Percentiles rank a stretch among this genome's conserved stretches.
Conservation (phyloP, 768 basidiomycete genomes). For the Hygrocybe coccinea region DNA sequence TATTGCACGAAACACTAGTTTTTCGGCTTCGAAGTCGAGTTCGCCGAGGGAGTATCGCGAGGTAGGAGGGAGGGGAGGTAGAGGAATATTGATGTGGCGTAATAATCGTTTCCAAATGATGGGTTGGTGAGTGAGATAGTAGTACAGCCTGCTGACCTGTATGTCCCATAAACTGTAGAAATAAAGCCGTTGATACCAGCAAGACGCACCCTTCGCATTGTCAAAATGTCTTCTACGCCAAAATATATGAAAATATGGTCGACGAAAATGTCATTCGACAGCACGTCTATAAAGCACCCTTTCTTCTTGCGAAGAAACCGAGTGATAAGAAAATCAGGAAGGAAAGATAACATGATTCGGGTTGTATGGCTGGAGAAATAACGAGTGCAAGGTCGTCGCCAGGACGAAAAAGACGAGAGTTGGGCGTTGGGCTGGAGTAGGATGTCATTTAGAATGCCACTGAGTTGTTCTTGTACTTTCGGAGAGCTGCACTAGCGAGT, state of each 20-base stretch:
- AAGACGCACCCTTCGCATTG: conserved; percentile 39
- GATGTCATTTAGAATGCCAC: neutral
- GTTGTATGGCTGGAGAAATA: neutral
- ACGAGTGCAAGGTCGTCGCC: neutral
- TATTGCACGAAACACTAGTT: conserved; percentile 54
- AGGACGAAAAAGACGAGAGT: neutral
- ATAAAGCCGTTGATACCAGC: neutral
- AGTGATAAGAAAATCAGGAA: conserved; percentile 21
- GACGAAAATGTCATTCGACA: conserved; percentile 39
- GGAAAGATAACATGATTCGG: conserved; percentile 8
- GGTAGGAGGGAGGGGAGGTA: conserved; percentile 59
- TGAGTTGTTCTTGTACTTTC: neutral
- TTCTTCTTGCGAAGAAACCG: conserved; percentile 13
- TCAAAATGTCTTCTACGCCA: conserved; percentile 43
- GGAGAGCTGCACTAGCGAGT: neutral
- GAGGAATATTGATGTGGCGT: conserved; percentile 46
- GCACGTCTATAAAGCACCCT: conserved; percentile 25
- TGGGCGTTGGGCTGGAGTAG: neutral
- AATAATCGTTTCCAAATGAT: conserved; percentile 67
- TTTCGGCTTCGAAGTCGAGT: conserved; percentile 48
- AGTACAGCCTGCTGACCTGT: conserved; percentile 57
- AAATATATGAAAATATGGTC: conserved; percentile 42
- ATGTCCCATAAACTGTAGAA: neutral
- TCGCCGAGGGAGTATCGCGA: conserved; percentile 37
- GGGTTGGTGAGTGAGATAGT: conserved; percentile 60